Conservation (phyloP, 2,329 filamentous ascomycete genomes). For the Botrytis elliptica region DNA sequence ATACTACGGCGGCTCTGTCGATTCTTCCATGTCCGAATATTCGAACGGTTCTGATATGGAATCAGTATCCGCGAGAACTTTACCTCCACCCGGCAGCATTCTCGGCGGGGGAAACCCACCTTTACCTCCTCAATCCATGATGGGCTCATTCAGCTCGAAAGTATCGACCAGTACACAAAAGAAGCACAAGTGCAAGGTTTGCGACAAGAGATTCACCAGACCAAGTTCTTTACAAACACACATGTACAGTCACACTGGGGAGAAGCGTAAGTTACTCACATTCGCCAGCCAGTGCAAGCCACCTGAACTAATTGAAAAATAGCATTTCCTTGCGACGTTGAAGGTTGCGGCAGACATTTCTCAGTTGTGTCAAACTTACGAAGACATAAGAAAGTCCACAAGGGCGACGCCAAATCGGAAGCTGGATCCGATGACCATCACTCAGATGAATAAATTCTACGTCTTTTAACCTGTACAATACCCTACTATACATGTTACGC, state of each 20-base stretch:
- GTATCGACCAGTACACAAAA: slow-evolving; percentile 94
- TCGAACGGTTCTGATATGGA: slow-evolving; percentile 89
- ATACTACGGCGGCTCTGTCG: slow-evolving; percentile 77
- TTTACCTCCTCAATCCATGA: slow-evolving; percentile 93
- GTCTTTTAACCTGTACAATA: slow-evolving; percentile 16
- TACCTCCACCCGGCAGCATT: slow-evolving; percentile 73
- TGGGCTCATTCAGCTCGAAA: slow-evolving; percentile 97
- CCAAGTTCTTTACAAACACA: slow-evolving; percentile 94
- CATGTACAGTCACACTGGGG: slow-evolving; percentile 97
- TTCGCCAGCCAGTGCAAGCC: not conserved
- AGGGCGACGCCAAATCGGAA: slow-evolving; percentile 66
- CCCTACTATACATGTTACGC: not conserved
- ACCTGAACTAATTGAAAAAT: slow-evolving; percentile 24
- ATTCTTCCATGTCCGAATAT: slow-evolving; percentile 87
- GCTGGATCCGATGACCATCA: slow-evolving; percentile 60
- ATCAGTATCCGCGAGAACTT: slow-evolving; percentile 73
- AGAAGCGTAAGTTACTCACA: slow-evolving; percentile 75
- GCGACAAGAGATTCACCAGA: slow-evolving; percentile 94
- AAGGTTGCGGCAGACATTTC: slow-evolving; percentile 93
- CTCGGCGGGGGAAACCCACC: slow-evolving; percentile 66
- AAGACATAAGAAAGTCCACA: slow-evolving; percentile 94
- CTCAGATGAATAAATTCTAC: slow-evolving; percentile 47
- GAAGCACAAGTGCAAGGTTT: slow-evolving; percentile 99
- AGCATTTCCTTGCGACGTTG: slow-evolving; percentile 94
- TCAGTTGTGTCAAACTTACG: slow-evolving; percentile 95